Conservation (phyloP, 2,329 filamentous ascomycete species). For the Fusarium sp. region DNA sequence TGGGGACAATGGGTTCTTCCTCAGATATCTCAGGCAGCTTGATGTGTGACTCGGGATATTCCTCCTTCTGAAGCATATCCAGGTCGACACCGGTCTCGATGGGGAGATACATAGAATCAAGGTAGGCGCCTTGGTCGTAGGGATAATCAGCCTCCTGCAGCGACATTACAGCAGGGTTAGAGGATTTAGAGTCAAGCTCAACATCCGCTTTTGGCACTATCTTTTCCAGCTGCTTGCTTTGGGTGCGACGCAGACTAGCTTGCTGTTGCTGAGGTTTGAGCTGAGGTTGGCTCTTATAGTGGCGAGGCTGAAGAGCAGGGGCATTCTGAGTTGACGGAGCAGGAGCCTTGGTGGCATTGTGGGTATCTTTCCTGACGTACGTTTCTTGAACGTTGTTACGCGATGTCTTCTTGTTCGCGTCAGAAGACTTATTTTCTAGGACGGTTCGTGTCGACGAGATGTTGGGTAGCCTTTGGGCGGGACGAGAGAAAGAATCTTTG, state of each 20-base stretch:
- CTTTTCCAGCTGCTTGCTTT: slow-evolving; percentile 55
- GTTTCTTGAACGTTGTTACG: slow-evolving; percentile 27
- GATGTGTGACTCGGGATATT: slow-evolving; percentile 36
- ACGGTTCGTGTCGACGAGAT: slow-evolving; percentile 39
- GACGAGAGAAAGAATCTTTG: slow-evolving; percentile 53
- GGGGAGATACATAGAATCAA: slow-evolving; percentile 43
- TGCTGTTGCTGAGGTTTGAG: slow-evolving; percentile 58
- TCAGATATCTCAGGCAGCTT: slow-evolving; percentile 48
- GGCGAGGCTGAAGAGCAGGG: slow-evolving; percentile 54
- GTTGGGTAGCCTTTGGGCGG: slow-evolving; percentile 47
- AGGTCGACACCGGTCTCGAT: slow-evolving; percentile 40
- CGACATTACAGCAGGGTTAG: slow-evolving; percentile 17
- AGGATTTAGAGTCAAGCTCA: slow-evolving; percentile 15
- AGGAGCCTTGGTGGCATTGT: slow-evolving; percentile 29
- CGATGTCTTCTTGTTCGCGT: slow-evolving; percentile 40
- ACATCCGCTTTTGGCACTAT: slow-evolving; percentile 31
- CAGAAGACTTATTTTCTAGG: slow-evolving; percentile 40
- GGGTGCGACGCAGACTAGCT: slow-evolving; percentile 54
- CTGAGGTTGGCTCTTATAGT: slow-evolving; percentile 65
- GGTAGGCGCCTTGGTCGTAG: slow-evolving; percentile 42
- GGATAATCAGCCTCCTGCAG: slow-evolving; percentile 35
- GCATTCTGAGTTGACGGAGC: slow-evolving; percentile 33
- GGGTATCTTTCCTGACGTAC: slow-evolving; percentile 36
- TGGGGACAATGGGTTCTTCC: slow-evolving; percentile 41
- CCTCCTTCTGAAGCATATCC: slow-evolving; percentile 40